phyloP scores from a whole-genome alignment of 495 filamentous ascomycete species.

The Cladorrhinum samala region DNA sequence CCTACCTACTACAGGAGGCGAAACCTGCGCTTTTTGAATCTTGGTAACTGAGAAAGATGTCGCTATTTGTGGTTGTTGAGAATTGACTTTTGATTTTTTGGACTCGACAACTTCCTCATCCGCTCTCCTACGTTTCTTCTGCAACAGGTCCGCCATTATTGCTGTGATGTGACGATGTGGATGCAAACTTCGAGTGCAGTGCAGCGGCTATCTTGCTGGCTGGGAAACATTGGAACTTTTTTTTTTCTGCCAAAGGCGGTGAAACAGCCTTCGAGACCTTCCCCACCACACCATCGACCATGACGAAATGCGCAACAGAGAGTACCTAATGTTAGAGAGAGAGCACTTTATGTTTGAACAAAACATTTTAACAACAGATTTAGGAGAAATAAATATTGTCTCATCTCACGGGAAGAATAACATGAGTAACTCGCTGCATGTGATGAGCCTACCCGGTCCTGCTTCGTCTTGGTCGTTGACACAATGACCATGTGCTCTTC shows the following conservation, averaged over 20 bases:
- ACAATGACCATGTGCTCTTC: too few relatives aligned
- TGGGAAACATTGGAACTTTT: neutral
- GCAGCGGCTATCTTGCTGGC: neutral
- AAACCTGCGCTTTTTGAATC: slow-evolving; percentile 49
- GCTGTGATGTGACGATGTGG: slow-evolving; percentile 9
- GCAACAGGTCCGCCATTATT: slow-evolving; percentile 51
- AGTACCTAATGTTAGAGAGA: neutral
- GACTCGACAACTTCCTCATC: slow-evolving; percentile 38
- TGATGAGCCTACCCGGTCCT: too few relatives aligned
- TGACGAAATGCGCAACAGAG: neutral
- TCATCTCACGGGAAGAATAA: too few relatives aligned
- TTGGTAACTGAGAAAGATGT: slow-evolving; percentile 50
- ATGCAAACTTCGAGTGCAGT: neutral
- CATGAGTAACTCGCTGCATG: too few relatives aligned
- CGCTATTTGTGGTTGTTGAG: neutral
- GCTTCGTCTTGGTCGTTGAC: too few relatives aligned
- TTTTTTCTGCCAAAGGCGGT: slow-evolving; percentile 17
- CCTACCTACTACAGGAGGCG: slow-evolving; percentile 63
- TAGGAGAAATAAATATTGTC: too few relatives aligned
- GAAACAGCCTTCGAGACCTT: neutral
- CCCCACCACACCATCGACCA: slow-evolving; percentile 1
- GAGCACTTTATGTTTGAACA: too few relatives aligned
- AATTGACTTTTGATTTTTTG: slow-evolving; percentile 47
- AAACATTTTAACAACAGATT: too few relatives aligned
- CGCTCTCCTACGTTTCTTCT: slow-evolving; percentile 69